These are phyloP conservation scores for Hordeum pubiflorum DNA, from an alignment of 202 grass and related monocot species.

Conservation along the genomic window DNA sequence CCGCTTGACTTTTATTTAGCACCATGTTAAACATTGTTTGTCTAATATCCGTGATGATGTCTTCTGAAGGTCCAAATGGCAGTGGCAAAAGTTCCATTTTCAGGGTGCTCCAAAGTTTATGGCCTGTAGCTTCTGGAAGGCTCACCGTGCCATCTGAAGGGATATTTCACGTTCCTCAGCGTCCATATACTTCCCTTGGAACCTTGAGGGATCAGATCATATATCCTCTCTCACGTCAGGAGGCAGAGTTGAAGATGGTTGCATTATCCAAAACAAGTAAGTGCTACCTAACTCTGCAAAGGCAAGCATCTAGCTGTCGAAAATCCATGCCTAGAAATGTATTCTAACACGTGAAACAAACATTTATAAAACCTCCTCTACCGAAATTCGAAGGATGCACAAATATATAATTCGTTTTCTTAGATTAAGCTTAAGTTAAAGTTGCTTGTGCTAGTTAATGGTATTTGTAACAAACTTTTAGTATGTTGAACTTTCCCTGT, in stretches of 20 bases:
- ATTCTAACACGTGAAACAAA: background rate
- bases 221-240: slow-evolving; percentile 80
- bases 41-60: slow-evolving; percentile 20
- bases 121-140: slow-evolving; percentile 74
- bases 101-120: slow-evolving; percentile 80
- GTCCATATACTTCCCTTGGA: slow-evolving; percentile 85
- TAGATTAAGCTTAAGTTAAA: background rate
- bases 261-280: slow-evolving; percentile 43
- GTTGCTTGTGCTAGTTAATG: slow-evolving; percentile 1
- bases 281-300: background rate
- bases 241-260: slow-evolving; percentile 62
- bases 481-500: background rate
- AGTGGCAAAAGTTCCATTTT: slow-evolving; percentile 99
- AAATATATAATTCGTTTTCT: background rate
- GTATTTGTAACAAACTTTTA: background rate
- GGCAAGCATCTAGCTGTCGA: background rate
- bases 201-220: slow-evolving; percentile 93
- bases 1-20: background rate
- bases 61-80: slow-evolving; percentile 80
- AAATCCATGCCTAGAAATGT: background rate
- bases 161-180: slow-evolving; percentile 87
- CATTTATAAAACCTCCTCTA: background rate
- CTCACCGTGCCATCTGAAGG: slow-evolving; percentile 58
- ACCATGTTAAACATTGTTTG: background rate
- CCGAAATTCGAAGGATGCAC: background rate